phyloP scores from a whole-genome alignment of 2,329 filamentous ascomycete species.

The Colletotrichum sidae region DNA sequence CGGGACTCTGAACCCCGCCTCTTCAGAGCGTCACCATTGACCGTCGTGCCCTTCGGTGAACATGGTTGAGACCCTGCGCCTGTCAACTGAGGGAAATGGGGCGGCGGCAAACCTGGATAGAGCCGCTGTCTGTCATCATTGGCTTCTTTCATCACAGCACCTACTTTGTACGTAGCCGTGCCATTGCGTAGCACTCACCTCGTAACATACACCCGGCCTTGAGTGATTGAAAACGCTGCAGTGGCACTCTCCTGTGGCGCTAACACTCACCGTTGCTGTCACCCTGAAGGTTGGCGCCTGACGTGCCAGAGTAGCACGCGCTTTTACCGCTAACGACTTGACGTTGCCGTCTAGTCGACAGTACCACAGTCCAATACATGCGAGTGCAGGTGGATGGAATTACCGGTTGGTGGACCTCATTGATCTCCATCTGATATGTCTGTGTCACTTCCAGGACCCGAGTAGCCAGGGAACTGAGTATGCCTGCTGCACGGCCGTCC shows the following conservation, averaged over 20 bases:
- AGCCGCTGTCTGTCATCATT: constrained; percentile 7
- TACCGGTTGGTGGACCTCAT: constrained; percentile 29
- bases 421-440: constrained; percentile 34
- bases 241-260: constrained; percentile 6
- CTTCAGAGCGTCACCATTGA: too few relatives aligned
- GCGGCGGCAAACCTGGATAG: neutral
- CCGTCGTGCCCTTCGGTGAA: neutral
- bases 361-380: constrained; percentile 10
- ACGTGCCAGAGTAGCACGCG: constrained; percentile 25
- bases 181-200: too few relatives aligned
- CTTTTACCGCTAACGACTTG: constrained; percentile 19
- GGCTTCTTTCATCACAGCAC: too few relatives aligned
- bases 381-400: constrained; percentile 16
- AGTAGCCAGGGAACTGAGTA: constrained; percentile 15
- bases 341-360: constrained; percentile 30
- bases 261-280: constrained; percentile 28
- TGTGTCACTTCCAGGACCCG: constrained; percentile 28
- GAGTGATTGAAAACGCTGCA: neutral
- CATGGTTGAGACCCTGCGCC: neutral
- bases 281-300: constrained; percentile 32
- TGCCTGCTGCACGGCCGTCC: constrained; percentile 26
- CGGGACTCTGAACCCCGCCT: too few relatives aligned
- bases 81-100: neutral
- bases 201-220: too few relatives aligned
- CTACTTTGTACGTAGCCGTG: too few relatives aligned